Conservation (phyloP, 2,329 filamentous ascomycete species). For the Cladosporium cucumerinum region DNA sequence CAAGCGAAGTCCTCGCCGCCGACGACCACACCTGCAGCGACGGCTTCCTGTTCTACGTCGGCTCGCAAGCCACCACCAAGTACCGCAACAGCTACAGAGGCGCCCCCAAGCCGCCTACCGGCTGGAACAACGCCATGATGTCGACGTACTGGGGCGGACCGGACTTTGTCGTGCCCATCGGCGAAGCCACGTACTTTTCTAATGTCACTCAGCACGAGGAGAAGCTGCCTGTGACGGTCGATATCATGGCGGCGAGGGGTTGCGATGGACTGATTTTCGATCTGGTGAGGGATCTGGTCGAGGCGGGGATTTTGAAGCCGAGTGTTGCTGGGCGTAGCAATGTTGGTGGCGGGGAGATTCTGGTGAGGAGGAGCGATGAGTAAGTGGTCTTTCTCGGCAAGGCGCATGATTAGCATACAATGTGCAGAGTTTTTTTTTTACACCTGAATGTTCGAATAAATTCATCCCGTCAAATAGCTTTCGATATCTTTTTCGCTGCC, state of each 20-base stretch:
- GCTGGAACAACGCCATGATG: slow-evolving; percentile 48
- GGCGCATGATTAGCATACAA: neutral
- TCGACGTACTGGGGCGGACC: slow-evolving; percentile 48
- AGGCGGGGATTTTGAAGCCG: slow-evolving; percentile 47
- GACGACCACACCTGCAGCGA: slow-evolving; percentile 48
- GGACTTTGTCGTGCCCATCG: slow-evolving; percentile 47
- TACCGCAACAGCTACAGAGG: slow-evolving; percentile 46
- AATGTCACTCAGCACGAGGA: slow-evolving; percentile 50
- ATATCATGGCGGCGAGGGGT: slow-evolving; percentile 56
- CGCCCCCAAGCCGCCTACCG: slow-evolving; percentile 48
- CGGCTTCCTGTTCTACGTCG: slow-evolving; percentile 49
- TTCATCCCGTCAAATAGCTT: neutral
- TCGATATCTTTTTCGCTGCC: neutral
- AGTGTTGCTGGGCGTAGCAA: slow-evolving; percentile 45
- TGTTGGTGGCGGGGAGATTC: slow-evolving; percentile 40
- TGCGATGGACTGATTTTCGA: slow-evolving; percentile 59
- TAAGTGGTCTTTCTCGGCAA: neutral
- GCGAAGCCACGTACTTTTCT: slow-evolving; percentile 44
- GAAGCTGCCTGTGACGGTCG: slow-evolving; percentile 56
- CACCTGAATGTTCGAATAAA: neutral
- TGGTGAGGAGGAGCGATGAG: slow-evolving; percentile 30
- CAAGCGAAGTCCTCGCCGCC: slow-evolving; percentile 43
- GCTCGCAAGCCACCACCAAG: slow-evolving; percentile 38
- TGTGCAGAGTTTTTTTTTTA: neutral
- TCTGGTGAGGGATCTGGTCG: slow-evolving; percentile 51